phyloP scores from a whole-genome alignment of 225 moss, liverwort and hornwort genomes.

The Thuidium tamariscinum region DNA sequence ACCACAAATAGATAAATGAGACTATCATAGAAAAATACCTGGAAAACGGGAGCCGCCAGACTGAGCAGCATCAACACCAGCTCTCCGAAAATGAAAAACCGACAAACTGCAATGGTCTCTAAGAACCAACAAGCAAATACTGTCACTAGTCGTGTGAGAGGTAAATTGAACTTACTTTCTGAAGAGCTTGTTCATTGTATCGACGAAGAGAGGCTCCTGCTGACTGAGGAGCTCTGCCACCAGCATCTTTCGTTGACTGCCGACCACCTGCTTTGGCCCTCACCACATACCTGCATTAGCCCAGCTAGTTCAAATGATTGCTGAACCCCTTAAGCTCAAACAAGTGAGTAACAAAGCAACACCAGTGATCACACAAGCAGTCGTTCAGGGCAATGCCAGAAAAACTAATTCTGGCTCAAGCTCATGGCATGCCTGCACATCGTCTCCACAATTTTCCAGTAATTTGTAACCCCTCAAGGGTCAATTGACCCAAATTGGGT shows the following conservation, averaged over 20 bases:
- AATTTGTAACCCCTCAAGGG: not conserved
- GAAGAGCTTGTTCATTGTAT: constrained; percentile 92
- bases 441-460: not conserved
- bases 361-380: not conserved
- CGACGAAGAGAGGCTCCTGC: constrained; percentile 99
- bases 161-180: constrained; percentile 49
- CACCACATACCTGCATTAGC: constrained; percentile 96
- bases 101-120: not conserved
- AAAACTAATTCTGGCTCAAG: not conserved
- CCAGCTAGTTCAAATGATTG: constrained; percentile 35
- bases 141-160: not conserved
- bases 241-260: constrained; percentile 77
- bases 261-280: constrained; percentile 99
- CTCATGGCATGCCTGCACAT: not conserved
- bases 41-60: not conserved
- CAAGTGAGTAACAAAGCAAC: not conserved
- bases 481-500: not conserved
- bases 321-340: not conserved
- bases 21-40: not conserved
- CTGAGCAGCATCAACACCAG: not conserved
- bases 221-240: constrained; percentile 88
- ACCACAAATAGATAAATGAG: constrained; percentile 1
- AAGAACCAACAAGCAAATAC: not conserved
- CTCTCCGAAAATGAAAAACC: not conserved
- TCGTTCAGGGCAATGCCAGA: not conserved